Evolutionary conservation across 495 filamentous ascomycete species (phyloP).

Genomic region (Antarctomyces pellizariae): DNA sequence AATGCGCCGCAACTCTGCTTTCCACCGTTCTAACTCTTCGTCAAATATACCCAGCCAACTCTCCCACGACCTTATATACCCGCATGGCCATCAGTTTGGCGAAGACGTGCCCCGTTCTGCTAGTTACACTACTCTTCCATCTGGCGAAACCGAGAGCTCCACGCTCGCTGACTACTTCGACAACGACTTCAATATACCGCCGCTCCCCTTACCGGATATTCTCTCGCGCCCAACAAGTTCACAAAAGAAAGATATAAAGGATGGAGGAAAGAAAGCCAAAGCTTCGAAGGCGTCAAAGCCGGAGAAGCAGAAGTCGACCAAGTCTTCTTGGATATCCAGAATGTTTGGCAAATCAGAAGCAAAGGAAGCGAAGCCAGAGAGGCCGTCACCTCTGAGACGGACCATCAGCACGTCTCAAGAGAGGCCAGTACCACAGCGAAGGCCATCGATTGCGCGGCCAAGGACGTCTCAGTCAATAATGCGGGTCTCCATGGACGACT

Average conservation of each 20-base stretch:
- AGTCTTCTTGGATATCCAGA: conserved; percentile 12
- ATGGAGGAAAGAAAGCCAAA: conserved; percentile 1
- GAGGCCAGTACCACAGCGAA: conserved; percentile 8
- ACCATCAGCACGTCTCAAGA: conserved; percentile 9
- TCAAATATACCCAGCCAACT: conserved; percentile 9
- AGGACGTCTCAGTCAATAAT: too few relatives aligned
- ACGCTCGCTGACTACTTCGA: conserved; percentile 1
- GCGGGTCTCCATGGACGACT: too few relatives aligned
- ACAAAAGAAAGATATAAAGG: too few relatives aligned
- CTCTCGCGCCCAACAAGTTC: too few relatives aligned
- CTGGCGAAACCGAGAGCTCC: conserved; percentile 3
- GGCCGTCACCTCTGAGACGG: too few relatives aligned
- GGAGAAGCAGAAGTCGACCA: conserved; percentile 4
- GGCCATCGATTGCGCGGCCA: too few relatives aligned
- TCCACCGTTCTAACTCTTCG: conserved; percentile 11
- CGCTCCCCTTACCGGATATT: too few relatives aligned
- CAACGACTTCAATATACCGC: too few relatives aligned
- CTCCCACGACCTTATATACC: conserved; percentile 7
- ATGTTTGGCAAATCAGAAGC: conserved; percentile 6
- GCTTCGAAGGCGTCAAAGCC: conserved; percentile 4
- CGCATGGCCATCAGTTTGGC: conserved; percentile 2
- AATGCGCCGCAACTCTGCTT: conserved; percentile 5
- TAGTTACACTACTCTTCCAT: conserved; percentile 10
- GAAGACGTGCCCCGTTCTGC: conserved; percentile 10
- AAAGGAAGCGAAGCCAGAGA: conserved; percentile 7